These are phyloP conservation scores for Acacia melanoxylon DNA, from an alignment of 306 rosid species.

Conservation along the genomic window DNA sequence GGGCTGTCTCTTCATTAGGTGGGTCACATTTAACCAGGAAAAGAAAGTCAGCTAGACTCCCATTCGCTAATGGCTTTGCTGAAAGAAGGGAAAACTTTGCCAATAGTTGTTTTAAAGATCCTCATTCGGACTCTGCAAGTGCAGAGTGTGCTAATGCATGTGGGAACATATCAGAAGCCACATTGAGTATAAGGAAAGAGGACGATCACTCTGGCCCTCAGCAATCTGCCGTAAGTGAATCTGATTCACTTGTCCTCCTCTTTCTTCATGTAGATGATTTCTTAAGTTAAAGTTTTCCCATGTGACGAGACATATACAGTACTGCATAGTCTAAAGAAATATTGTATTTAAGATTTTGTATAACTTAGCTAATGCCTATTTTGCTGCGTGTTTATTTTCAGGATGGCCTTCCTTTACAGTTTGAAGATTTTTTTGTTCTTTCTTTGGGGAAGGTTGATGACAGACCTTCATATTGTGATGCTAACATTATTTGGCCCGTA, in stretches of 20 bases:
- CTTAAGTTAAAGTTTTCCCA: background rate
- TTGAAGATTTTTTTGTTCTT: conserved; percentile 86
- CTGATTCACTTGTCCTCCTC: conserved; percentile 26
- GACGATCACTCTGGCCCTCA: conserved; percentile 39
- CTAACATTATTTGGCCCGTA: conserved; percentile 62
- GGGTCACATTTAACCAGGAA: conserved; percentile 62
- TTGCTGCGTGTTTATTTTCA: conserved; percentile 47
- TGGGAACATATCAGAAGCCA: conserved; percentile 45
- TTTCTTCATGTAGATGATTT: conserved; percentile 24
- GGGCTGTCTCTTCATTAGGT: conserved; percentile 46
- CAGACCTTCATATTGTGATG: conserved; percentile 75
- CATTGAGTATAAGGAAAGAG: conserved; percentile 48
- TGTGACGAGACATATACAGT: background rate
- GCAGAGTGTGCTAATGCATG: conserved; percentile 39
- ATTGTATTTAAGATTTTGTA: conserved; percentile 12
- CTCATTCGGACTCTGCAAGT: conserved; percentile 46
- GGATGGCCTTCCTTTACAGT: conserved; percentile 90
- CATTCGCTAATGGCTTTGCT: conserved; percentile 60
- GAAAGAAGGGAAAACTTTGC: conserved; percentile 55
- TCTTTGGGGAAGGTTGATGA: conserved; percentile 82
- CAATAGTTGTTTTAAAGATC: conserved; percentile 51
- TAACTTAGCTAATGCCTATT: conserved; percentile 38
- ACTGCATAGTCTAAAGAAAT: background rate
- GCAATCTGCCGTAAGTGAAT: conserved; percentile 56
- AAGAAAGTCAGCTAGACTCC: conserved; percentile 57